Conservation (phyloP, 768 basidiomycete genomes). For the Mycena galericulata region DNA sequence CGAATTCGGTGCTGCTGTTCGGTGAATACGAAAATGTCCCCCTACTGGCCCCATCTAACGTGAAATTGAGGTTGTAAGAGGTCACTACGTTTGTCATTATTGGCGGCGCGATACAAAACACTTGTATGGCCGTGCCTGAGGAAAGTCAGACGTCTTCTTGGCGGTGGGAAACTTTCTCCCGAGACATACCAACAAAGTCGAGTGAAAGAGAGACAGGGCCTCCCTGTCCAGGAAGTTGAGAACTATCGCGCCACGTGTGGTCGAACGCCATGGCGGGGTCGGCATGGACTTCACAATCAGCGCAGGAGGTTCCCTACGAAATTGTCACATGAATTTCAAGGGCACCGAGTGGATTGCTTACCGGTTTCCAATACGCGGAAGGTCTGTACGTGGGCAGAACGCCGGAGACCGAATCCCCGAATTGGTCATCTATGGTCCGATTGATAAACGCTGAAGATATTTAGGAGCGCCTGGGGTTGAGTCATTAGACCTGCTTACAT, state of each 20-base stretch:
- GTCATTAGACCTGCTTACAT: not conserved
- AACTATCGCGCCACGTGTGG: slow-evolving; percentile 29
- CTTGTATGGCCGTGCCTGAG: slow-evolving; percentile 27
- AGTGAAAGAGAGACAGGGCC: slow-evolving; percentile 26
- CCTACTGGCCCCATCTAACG: slow-evolving; percentile 6
- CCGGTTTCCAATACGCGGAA: slow-evolving; percentile 11
- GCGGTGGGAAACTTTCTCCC: not conserved
- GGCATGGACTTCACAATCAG: slow-evolving; percentile 9
- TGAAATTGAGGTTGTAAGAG: slow-evolving; percentile 25
- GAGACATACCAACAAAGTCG: slow-evolving; percentile 19
- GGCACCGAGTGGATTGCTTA: no score
- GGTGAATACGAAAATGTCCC: slow-evolving; percentile 4
- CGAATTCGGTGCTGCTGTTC: slow-evolving; percentile 14
- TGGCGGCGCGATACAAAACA: slow-evolving; percentile 31
- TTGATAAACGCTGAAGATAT: slow-evolving; percentile 16
- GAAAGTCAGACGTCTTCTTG: not conserved
- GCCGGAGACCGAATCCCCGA: slow-evolving; percentile 26
- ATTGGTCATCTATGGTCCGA: slow-evolving; percentile 33
- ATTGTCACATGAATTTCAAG: no score
- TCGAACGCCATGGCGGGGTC: slow-evolving; percentile 25
- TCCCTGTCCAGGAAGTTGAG: slow-evolving; percentile 12
- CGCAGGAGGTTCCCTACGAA: slow-evolving; percentile 19
- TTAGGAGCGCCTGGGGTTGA: not conserved
- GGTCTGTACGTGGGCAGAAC: slow-evolving; percentile 23
- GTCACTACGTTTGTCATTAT: not conserved